Percentiles rank a stretch among this genome's conserved stretches.
phyloP scores from a whole-genome alignment of 2,329 filamentous ascomycete species.

The Cladosporium austrohemisphaericum region DNA sequence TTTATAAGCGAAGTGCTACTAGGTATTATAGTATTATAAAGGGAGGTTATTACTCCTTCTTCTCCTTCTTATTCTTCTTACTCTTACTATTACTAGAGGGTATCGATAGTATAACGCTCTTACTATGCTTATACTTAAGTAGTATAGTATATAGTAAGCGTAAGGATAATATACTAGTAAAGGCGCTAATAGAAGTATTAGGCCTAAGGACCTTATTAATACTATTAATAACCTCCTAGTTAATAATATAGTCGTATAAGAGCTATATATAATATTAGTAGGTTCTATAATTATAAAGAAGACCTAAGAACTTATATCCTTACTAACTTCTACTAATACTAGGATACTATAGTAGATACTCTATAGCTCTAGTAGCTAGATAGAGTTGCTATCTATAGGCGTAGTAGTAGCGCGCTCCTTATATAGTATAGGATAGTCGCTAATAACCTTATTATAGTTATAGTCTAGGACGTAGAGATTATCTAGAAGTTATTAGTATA shows the following conservation, averaged over 20 bases:
- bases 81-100: not conserved
- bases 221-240: not conserved
- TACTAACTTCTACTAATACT: not conserved
- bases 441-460: not conserved
- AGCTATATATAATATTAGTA: not conserved
- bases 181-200: not conserved
- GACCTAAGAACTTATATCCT: not conserved
- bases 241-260: not conserved
- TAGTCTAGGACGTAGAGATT: not conserved
- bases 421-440: not conserved
- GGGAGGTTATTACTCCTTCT: constrained; percentile 1
- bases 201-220: not conserved
- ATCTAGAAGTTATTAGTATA: too few relatives aligned
- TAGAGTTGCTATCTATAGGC: not conserved
- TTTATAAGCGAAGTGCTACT: too few relatives aligned
- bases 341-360: not conserved
- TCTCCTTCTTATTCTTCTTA: not conserved
- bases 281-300: not conserved
- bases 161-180: too few relatives aligned
- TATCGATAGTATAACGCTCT: not conserved
- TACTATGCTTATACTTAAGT: not conserved
- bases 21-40: too few relatives aligned
- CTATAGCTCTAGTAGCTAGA: not conserved
- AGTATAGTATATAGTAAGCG: too few relatives aligned
- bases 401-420: not conserved